phyloP scores from a whole-genome alignment of 805 yeast genomes.

The Saccharomycopsis vini region DNA sequence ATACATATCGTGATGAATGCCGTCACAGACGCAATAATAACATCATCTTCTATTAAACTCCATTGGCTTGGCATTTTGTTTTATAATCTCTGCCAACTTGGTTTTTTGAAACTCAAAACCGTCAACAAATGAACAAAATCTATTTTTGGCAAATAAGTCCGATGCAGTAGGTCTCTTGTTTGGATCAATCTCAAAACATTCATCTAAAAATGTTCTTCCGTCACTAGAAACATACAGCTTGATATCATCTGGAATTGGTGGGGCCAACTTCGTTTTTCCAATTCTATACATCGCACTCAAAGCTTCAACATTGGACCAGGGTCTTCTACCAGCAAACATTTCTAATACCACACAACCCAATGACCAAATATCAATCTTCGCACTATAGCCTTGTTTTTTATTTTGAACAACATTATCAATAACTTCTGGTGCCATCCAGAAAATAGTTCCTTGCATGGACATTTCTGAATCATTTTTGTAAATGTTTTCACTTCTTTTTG shows the following conservation, averaged over 20 bases:
- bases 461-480: constrained; percentile 87
- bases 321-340: constrained; percentile 95
- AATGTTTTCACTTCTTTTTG: constrained; percentile 75
- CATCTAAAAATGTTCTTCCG: constrained; percentile 64
- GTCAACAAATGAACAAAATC: constrained; percentile 23
- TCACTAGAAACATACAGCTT: constrained; percentile 48
- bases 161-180: constrained; percentile 83
- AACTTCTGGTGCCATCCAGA: constrained; percentile 99
- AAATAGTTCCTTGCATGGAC: constrained; percentile 98
- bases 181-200: constrained; percentile 73
- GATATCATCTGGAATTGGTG: constrained; percentile 94
- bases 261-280: constrained; percentile 82
- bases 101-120: constrained; percentile 26
- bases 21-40: too few species aligned
- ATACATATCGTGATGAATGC: too few species aligned
- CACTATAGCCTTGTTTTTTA: constrained; percentile 85
- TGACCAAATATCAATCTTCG: constrained; percentile 98
- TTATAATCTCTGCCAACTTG: constrained; percentile 21
- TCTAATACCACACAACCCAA: constrained; percentile 94
- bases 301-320: constrained; percentile 95
- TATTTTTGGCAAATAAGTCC: constrained; percentile 41
- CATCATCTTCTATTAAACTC: too few species aligned
- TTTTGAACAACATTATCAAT: constrained; percentile 72
- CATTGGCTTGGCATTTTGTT: constrained; percentile 10
- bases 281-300: constrained; percentile 87